Conservation (phyloP, 192 early-diverging fungal species). For the Rhizophagus prolifer region DNA sequence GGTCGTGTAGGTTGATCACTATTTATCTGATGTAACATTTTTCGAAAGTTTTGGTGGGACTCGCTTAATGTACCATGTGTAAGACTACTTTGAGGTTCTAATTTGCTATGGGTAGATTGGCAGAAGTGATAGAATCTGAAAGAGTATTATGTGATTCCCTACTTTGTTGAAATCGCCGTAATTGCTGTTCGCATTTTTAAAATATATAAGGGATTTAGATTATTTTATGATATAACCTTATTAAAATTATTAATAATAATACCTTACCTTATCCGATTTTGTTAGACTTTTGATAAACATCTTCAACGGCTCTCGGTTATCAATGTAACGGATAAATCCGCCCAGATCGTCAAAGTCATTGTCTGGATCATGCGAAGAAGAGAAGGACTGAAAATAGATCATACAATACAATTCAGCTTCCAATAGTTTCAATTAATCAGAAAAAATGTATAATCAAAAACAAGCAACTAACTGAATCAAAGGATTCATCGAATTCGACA, state of each 20-base stretch:
- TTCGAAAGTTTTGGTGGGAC: neutral
- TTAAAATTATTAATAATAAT: neutral
- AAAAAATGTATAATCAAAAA: too few species aligned
- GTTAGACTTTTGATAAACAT: conserved; percentile 42
- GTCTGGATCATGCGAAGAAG: conserved; percentile 34
- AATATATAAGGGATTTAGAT: neutral
- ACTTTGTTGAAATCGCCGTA: conserved; percentile 15
- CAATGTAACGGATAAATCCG: conserved; percentile 64
- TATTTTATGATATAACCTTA: neutral
- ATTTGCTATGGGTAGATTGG: too few species aligned
- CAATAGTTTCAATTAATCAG: neutral
- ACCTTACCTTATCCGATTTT: conserved; percentile 10
- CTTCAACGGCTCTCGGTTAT: conserved; percentile 53
- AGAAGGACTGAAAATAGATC: conserved; percentile 34
- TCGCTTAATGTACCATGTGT: neutral
- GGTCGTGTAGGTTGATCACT: neutral
- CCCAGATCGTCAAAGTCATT: conserved; percentile 61
- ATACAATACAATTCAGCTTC: conserved; percentile 20
- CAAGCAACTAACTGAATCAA: too few species aligned
- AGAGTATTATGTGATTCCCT: conserved; percentile 21
- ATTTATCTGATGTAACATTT: neutral
- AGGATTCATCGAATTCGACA: too few species aligned
- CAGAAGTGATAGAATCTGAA: neutral
- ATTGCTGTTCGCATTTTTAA: neutral
- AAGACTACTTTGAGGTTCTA: neutral